Base-by-base conservation (phyloP, 2,329 filamentous ascomycete genomes). In the Rhynchosporium agropyri region DNA sequence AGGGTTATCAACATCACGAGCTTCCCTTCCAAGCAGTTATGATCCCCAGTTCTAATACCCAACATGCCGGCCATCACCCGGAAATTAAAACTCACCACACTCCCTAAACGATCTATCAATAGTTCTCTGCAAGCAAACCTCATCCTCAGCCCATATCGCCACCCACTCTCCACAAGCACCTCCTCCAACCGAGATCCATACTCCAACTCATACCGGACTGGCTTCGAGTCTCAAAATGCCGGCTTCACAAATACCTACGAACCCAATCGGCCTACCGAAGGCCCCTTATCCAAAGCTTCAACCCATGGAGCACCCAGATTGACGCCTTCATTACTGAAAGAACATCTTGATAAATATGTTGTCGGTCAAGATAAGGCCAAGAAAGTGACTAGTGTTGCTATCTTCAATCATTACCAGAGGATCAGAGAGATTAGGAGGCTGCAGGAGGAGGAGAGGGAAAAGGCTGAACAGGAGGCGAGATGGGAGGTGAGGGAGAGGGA, bases 361-460 rank as follows among this genome's bases (percentile, higher is more conserved):
- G 94, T 99, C 3, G 95, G 94, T 46, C 95, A 99, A 76, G 92
- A 97, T 69, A 87, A 92, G 64, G 92, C 95, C 15, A 95, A 99
- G 81, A 96, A 96, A 76, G 91, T 93, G 13, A 87, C 98, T 67
- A 95, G 92, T 67, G 89, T 94, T 3, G 92, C 94, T 6, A 90
- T 99, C 33, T 97, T 96, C 79, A 97, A 98, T 74, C 95, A 99
- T 75, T 97, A 98, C 74, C 92, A 97, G 76, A 86, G 91, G 53
- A 84, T 97, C 64, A 88, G 93, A 70, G 87, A 90, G 76, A 73
- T 89, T 29, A 84, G 92, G 71, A 82, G 92, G 55, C 86, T 89
- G 63, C 86, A 95, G 68, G 87, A 93, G 60, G 64, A 68, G 50
- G 86, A 91, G 31, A 79, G 83, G 63, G 84, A 87, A 60, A 78